A percentile compares a stretch with the other conserved stretches of the same genome.
These are phyloP conservation scores for Suillus americanus DNA, from an alignment of 768 basidiomycete species.

Conservation along the genomic window DNA sequence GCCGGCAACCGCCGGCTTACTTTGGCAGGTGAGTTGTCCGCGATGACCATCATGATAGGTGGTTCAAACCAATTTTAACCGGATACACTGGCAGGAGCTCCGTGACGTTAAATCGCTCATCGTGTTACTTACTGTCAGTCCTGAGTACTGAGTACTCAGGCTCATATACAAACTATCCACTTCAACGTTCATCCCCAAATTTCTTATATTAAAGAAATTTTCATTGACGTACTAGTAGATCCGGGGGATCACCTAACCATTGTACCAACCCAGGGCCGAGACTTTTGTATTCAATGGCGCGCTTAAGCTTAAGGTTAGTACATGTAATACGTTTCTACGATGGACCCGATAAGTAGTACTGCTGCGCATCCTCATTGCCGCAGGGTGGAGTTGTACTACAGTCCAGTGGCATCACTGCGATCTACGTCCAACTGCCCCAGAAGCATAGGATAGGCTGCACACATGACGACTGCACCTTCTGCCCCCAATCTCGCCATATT, in stretches of 20 bases:
- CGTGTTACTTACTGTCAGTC: neutral
- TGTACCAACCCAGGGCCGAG: neutral
- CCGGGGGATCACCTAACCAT: neutral
- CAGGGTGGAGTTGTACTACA: neutral
- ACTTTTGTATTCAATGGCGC: constrained; percentile 1
- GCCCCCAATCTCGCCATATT: constrained; percentile 50
- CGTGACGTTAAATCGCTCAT: neutral
- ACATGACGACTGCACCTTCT: neutral
- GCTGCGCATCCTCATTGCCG: neutral
- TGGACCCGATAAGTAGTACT: neutral
- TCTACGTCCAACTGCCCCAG: neutral
- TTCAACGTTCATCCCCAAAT: neutral
- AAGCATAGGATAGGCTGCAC: neutral
- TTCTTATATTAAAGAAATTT: neutral
- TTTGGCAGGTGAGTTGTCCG: too few relatives aligned
- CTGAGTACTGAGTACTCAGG: neutral
- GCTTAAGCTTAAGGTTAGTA: neutral
- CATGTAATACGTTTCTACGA: constrained; percentile 4
- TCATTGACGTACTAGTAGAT: neutral
- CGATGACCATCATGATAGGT: neutral
- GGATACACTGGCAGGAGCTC: too few relatives aligned
- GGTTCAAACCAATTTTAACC: neutral
- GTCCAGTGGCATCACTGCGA: neutral
- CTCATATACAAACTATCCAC: neutral
- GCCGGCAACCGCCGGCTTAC: too few relatives aligned